phyloP scores from a whole-genome alignment of 1,284 basidiomycete species.

The Papiliotrema flavescens region DNA sequence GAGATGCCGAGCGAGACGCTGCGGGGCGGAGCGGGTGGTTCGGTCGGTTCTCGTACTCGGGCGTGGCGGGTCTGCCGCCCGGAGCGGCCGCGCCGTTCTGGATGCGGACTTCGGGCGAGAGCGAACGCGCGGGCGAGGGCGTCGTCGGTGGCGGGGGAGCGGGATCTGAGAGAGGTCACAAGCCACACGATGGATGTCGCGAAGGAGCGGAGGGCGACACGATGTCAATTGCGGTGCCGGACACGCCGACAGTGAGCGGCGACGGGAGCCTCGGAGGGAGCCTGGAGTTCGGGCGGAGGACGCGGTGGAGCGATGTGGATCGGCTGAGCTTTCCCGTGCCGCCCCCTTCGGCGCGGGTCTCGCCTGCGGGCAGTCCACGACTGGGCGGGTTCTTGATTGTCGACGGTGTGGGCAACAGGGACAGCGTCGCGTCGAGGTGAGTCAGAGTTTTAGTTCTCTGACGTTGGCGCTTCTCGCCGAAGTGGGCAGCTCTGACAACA shows the following conservation, averaged over 20 bases:
- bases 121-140: no score
- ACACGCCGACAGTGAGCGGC: neutral
- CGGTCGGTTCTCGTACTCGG: neutral
- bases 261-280: neutral
- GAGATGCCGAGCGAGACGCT: neutral
- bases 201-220: neutral
- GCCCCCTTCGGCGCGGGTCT: neutral
- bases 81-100: neutral
- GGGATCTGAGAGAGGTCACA: neutral
- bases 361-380: neutral
- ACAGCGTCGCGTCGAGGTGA: neutral
- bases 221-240: constrained; percentile 1
- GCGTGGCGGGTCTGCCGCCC: neutral
- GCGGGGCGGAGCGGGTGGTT: neutral
- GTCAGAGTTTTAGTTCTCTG: neutral
- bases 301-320: neutral
- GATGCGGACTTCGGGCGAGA: neutral
- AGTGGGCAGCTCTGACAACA: neutral
- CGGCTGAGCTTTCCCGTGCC: constrained; percentile 1
- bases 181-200: neutral
- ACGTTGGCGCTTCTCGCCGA: neutral
- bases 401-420: neutral
- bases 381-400: neutral
- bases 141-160: no score
- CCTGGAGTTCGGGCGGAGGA: constrained; percentile 1